These are phyloP conservation scores for Rhododendron mucronatum DNA, from an alignment of 148 eudicot species.

Conservation along the genomic window DNA sequence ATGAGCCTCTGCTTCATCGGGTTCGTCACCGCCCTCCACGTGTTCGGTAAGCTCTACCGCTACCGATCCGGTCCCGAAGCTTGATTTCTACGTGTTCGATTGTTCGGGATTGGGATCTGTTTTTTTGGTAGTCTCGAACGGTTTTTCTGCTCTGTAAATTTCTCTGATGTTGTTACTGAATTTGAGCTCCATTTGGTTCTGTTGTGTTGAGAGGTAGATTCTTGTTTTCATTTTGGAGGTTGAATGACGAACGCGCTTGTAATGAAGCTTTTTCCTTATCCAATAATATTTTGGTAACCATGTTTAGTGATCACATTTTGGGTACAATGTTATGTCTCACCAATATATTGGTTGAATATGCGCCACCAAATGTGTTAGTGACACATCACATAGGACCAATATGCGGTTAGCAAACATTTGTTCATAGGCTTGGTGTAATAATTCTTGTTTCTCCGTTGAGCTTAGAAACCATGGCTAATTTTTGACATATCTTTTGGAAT, in stretches of 20 bases:
- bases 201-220: background rate
- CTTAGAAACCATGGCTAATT: background rate
- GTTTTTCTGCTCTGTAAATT: background rate
- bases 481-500: background rate
- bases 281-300: too few relatives aligned
- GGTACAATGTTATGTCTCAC: background rate
- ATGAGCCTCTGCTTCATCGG: conserved; percentile 65
- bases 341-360: too few relatives aligned
- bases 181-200: background rate
- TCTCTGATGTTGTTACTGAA: background rate
- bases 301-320: background rate
- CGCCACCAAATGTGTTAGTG: too few relatives aligned
- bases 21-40: conserved; percentile 62
- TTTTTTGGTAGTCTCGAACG: background rate
- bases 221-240: background rate
- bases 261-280: background rate
- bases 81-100: background rate
- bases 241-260: background rate
- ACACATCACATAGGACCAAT: too few relatives aligned
- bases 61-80: conserved; percentile 32
- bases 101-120: background rate
- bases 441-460: too few relatives aligned
- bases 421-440: too few relatives aligned
- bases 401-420: too few relatives aligned
- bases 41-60: conserved; percentile 59